Base-by-base conservation (phyloP, 2,329 filamentous ascomycete genomes). In the Colletotrichum neosansevieriae region DNA sequence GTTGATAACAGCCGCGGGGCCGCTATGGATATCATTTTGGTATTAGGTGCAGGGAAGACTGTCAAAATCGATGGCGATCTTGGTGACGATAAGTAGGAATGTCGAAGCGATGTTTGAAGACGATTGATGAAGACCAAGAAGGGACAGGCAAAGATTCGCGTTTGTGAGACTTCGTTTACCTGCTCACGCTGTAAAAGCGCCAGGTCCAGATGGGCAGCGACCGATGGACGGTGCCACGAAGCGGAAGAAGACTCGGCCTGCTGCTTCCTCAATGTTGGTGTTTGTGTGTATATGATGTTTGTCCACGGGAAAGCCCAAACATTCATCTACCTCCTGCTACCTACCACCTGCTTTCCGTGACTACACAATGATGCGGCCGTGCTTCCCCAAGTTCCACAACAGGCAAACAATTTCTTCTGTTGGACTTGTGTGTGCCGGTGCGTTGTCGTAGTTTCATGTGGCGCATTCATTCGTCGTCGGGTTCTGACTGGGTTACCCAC, bases 11-110 rank as follows among this genome's bases (percentile, higher is more conserved):
- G 19, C 13, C 65, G 61, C 3, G 60, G 53, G 4, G 53, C 53
- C 58, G 53, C 51, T 49, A 68, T 24, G n/a, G 65, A 68, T 24
- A 68, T 21, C 65, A 68, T 68, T 1, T 17, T 58, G 19, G 11
- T 38, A 7, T n/a, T 15, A 7, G 10, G 2, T 21, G 15, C 12
- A 40, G 4, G 7, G 2, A n/a, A 13, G 15, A 32, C 7, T 10
- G n/a, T n/a, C 21, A 17, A 24, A 29, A 0, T n/a, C 17, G 42
- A n/a, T 38, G 15, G 29, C n/a, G 49, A 17, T 34, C 12, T 19
- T 44, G 38, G 17, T 40, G 51, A 29, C 11, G 49, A 0, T 53
- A 29, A 29, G 29, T 29, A 53, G 29, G 15, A 17, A 54, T 38
- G 34, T 54, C 51, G 51, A 40, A 17, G 34, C 38, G 51, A 24